phyloP scores from a whole-genome alignment of 768 basidiomycete species.

The Brasilioporus rufonigricans region DNA sequence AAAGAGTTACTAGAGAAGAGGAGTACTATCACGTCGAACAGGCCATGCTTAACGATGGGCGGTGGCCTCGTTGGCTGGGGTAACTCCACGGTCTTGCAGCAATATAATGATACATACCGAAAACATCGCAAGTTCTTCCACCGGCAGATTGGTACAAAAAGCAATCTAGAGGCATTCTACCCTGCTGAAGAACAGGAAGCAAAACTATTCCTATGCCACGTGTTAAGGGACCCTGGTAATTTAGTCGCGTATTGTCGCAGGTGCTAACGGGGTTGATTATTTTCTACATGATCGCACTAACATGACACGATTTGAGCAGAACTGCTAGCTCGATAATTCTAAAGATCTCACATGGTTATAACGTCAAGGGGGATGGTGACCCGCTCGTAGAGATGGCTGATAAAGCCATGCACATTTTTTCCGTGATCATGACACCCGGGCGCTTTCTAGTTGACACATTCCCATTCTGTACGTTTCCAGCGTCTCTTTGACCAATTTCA shows the following conservation, averaged over 20 bases:
- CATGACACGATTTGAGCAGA: background rate
- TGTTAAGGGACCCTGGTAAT: background rate
- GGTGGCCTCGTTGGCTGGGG: too few species aligned
- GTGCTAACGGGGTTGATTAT: background rate
- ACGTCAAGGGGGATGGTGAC: slow-evolving; percentile 17
- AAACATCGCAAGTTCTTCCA: too few species aligned
- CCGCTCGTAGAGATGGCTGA: slow-evolving; percentile 26
- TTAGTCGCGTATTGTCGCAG: slow-evolving; percentile 1
- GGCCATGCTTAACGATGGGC: slow-evolving; percentile 6
- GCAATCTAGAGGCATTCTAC: slow-evolving; percentile 1
- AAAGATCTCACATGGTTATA: background rate
- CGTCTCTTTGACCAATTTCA: too few species aligned
- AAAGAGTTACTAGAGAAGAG: slow-evolving; percentile 12
- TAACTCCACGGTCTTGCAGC: background rate
- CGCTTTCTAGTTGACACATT: slow-evolving; percentile 7
- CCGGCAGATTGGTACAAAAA: slow-evolving; percentile 4
- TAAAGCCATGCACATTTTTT: background rate
- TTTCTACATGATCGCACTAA: background rate
- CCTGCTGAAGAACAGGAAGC: slow-evolving; percentile 1
- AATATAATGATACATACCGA: slow-evolving; percentile 7
- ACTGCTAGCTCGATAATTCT: background rate
- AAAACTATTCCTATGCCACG: background rate
- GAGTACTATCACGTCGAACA: background rate
- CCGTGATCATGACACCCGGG: background rate
- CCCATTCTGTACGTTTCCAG: slow-evolving; percentile 2